phyloP scores from a whole-genome alignment of 495 filamentous ascomycete genomes.

The Aspergillus taichungensis region DNA sequence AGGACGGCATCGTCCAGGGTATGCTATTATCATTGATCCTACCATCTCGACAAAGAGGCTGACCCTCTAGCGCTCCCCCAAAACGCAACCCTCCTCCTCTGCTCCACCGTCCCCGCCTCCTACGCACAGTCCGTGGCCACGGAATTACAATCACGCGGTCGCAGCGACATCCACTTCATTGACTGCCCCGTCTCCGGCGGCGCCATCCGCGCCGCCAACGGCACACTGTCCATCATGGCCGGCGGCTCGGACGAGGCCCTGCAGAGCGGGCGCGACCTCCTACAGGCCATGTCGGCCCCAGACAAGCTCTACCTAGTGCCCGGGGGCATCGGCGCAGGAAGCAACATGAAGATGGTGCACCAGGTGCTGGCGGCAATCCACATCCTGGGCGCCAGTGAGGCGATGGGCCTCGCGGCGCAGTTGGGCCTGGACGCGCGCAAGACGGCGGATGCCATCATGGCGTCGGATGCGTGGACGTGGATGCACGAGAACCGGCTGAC shows the following conservation, averaged over 20 bases:
- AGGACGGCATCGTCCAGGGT: constrained; percentile 44
- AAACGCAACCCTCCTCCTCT: constrained; percentile 57
- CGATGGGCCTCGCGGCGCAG: constrained; percentile 60
- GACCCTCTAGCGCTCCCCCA: constrained; percentile 34
- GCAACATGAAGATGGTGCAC: constrained; percentile 83
- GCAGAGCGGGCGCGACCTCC: constrained; percentile 46
- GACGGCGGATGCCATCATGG: constrained; percentile 48
- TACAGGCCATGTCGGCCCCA: constrained; percentile 50
- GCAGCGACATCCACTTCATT: constrained; percentile 58
- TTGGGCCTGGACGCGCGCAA: constrained; percentile 54
- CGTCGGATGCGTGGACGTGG: constrained; percentile 60
- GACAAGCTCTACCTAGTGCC: constrained; percentile 65
- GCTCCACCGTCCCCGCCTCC: constrained; percentile 64
- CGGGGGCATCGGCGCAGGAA: constrained; percentile 68
- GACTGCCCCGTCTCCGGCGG: constrained; percentile 75
- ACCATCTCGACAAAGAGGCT: neutral
- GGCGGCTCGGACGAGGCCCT: constrained; percentile 52
- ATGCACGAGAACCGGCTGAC: constrained; percentile 73
- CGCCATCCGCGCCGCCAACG: constrained; percentile 61
- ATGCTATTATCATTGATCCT: neutral
- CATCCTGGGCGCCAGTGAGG: constrained; percentile 64
- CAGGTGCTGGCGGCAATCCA: constrained; percentile 73
- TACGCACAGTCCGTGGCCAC: constrained; percentile 53
- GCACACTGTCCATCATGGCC: constrained; percentile 75
- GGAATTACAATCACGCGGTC: constrained; percentile 42